A percentile compares a stretch with the other conserved stretches of the same genome.
Evolutionary conservation across 805 yeast genomes (phyloP).

Genomic region (Starmera caribaea): DNA sequence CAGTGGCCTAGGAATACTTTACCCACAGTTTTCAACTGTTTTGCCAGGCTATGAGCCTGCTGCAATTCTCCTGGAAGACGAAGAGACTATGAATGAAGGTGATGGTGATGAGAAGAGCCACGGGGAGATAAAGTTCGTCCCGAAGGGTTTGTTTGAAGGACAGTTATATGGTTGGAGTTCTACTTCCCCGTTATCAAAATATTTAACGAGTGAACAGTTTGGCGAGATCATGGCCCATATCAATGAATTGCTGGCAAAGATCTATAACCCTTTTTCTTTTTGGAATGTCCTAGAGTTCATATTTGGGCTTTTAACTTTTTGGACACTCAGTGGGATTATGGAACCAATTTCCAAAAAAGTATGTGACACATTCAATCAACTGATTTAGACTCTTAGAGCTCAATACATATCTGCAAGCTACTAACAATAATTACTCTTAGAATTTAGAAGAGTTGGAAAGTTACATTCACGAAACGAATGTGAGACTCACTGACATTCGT

Average conservation of each 20-base stretch:
- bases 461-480: constrained; percentile 27
- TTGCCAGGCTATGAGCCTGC: constrained; percentile 60
- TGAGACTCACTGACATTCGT: constrained; percentile 18
- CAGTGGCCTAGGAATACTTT: constrained; percentile 20
- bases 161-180: constrained; percentile 45
- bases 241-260: constrained; percentile 31
- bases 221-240: constrained; percentile 29
- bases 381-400: not conserved
- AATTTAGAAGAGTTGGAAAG: constrained; percentile 31
- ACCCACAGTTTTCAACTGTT: constrained; percentile 46
- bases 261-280: constrained; percentile 28
- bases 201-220: constrained; percentile 30
- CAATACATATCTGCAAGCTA: too few relatives aligned
- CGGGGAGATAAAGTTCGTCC: constrained; percentile 18
- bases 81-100: not conserved
- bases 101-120: not conserved
- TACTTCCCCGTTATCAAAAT: constrained; percentile 35
- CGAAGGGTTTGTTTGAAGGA: constrained; percentile 29
- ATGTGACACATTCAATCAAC: constrained; percentile 1
- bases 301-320: constrained; percentile 29
- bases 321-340: constrained; percentile 30
- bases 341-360: constrained; percentile 17
- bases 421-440: constrained; percentile 11
- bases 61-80: constrained; percentile 28
- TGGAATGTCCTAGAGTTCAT: constrained; percentile 30